A percentile compares a stretch with the other conserved stretches of the same genome.
phyloP scores from a whole-genome alignment of 2,329 filamentous ascomycete genomes.

The Neonectria coccinea region DNA sequence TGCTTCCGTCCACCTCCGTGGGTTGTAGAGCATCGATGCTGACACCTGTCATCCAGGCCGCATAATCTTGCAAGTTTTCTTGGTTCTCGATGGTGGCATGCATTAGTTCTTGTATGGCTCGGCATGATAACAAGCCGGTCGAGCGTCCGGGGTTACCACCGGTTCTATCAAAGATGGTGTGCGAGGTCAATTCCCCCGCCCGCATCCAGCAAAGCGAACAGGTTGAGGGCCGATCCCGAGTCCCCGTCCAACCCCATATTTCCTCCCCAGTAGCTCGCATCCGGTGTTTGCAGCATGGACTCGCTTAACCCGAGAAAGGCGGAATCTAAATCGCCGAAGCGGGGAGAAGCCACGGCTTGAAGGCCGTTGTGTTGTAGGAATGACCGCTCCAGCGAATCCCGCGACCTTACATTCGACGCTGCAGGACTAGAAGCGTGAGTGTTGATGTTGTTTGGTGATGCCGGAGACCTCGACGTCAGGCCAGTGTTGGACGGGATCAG shows the following conservation, averaged over 20 bases:
- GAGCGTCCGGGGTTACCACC: background rate
- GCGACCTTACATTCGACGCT: slow-evolving; percentile 21
- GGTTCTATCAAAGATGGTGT: slow-evolving; percentile 48
- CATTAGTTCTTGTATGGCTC: background rate
- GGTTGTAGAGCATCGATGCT: background rate
- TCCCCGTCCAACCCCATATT: slow-evolving; percentile 56
- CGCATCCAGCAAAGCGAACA: slow-evolving; percentile 64
- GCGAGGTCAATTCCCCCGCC: slow-evolving; percentile 66
- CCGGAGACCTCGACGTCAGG: slow-evolving; percentile 25
- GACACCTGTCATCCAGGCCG: background rate
- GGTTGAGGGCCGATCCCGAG: slow-evolving; percentile 59
- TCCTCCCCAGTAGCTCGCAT: slow-evolving; percentile 54
- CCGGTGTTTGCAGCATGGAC: slow-evolving; percentile 55
- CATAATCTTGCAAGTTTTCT: background rate
- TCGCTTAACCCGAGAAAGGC: slow-evolving; percentile 55
- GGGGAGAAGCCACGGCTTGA: slow-evolving; percentile 46
- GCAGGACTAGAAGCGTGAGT: slow-evolving; percentile 35
- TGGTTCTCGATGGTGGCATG: background rate
- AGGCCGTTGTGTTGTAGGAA: slow-evolving; percentile 45
- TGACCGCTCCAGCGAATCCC: slow-evolving; percentile 45
- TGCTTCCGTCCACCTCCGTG: background rate
- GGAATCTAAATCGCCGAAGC: slow-evolving; percentile 52
- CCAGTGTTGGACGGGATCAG: slow-evolving; percentile 53
- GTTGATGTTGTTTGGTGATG: slow-evolving; percentile 25
- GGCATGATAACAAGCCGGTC: background rate